Base-by-base conservation (phyloP, 140 eudicot species). In the Flaveria floridana region DNA sequence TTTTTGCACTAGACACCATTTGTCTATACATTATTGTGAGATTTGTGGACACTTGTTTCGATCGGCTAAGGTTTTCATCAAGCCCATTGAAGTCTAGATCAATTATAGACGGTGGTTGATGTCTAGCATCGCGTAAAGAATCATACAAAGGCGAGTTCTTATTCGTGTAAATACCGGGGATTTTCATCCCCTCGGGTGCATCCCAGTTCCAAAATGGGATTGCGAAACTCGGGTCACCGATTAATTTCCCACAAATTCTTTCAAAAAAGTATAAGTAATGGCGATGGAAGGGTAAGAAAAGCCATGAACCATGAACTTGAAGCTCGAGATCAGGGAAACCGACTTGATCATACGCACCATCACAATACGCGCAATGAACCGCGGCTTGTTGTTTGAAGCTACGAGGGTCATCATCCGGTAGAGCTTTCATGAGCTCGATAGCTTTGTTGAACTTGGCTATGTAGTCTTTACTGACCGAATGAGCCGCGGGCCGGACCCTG, bases 151-250 rank as follows among this genome's bases (percentile, higher is more conserved):
- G 68, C 1, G 89, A 85, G 11, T 50, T 85, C 26, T 56, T 79
- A 14, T 80, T 55, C 0, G 83, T 34, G 56, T 79, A 84, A 4
- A 83, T 72, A 12, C 64, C 46, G 2, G 92, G 90, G n/a, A 89
- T 82, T 18, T 37, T 46, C 96, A 89, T 89, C 48, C 96, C 96
- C 46, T 62, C 84, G 0, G 88, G 83, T 26, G 84, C 67, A 76
- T 89, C 96, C 93, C 96, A 89, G 68, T 85, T 85, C 96, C 96
- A 85, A 50, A 75, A 87, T 0, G 96, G 96, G 39, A 84, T 78
- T 0, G 86, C 87, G 34, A 89, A 89, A 51, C 79, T 89, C 0
- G 96, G 90, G 75, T 89, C 96, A 7, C 62, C 47, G 9, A 89
- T 85, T 25, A 89, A 65, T 23, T 75, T 79, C 1, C 93, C 93